phyloP scores from a whole-genome alignment of 371 early-diverging fungal species.

The Mucor racemosus region DNA sequence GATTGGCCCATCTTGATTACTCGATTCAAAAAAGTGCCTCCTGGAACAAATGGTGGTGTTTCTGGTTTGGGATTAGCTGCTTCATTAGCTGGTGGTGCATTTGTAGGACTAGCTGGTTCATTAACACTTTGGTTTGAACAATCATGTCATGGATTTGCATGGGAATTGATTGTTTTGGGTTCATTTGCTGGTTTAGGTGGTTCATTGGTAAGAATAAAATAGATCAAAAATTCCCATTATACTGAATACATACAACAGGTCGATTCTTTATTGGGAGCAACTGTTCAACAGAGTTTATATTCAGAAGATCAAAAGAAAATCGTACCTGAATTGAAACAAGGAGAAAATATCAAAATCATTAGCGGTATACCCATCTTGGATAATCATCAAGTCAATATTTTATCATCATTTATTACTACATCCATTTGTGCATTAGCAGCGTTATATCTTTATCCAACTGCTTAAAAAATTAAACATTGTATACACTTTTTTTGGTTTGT shows the following conservation, averaged over 20 bases:
- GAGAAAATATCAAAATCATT: constrained; percentile 52
- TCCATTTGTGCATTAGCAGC: constrained; percentile 17
- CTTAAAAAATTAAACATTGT: constrained; percentile 2
- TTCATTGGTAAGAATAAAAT: constrained; percentile 60
- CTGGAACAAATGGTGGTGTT: constrained; percentile 90
- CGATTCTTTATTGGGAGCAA: constrained; percentile 88
- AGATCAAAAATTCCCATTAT: not conserved
- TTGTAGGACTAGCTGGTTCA: constrained; percentile 71
- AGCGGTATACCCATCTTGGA: constrained; percentile 74
- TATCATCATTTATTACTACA: constrained; percentile 23
- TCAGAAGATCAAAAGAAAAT: constrained; percentile 66
- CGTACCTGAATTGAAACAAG: constrained; percentile 39
- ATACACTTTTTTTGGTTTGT: constrained; percentile 1
- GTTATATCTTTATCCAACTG: constrained; percentile 18
- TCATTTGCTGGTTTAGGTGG: constrained; percentile 72
- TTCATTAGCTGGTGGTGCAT: constrained; percentile 75
- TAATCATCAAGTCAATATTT: constrained; percentile 73
- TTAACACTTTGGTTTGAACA: constrained; percentile 55
- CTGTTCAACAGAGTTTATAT: constrained; percentile 74
- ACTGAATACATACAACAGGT: constrained; percentile 40
- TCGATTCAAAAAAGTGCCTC: constrained; percentile 71
- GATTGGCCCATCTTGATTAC: constrained; percentile 81
- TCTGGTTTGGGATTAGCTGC: constrained; percentile 68
- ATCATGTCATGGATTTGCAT: constrained; percentile 42
- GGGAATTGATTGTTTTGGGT: constrained; percentile 53